These are phyloP conservation scores for Sugiyamaella marilandica DNA, from an alignment of 805 yeast species.

Conservation along the genomic window DNA sequence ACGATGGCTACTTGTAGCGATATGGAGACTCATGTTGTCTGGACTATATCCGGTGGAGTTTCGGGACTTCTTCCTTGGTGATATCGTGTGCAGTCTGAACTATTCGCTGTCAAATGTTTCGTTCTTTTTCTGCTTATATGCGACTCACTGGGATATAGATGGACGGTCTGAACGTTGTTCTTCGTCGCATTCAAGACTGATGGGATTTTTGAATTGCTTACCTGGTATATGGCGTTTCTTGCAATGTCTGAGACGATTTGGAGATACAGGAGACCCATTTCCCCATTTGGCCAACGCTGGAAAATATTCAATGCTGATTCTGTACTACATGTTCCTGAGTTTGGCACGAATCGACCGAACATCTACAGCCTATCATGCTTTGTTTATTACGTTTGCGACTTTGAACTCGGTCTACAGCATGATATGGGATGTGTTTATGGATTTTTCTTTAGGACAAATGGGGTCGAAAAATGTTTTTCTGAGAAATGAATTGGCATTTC, in stretches of 20 bases:
- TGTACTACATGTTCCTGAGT: constrained; percentile 70
- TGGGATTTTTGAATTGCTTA: constrained; percentile 80
- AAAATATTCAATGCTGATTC: constrained; percentile 64
- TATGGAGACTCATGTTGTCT: constrained; percentile 68
- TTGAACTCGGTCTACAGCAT: constrained; percentile 66
- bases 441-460: constrained; percentile 83
- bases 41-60: constrained; percentile 95
- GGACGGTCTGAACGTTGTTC: constrained; percentile 62
- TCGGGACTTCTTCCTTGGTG: constrained; percentile 90
- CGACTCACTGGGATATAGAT: constrained; percentile 57
- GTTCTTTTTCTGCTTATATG: constrained; percentile 78
- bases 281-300: constrained; percentile 89
- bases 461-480: constrained; percentile 52
- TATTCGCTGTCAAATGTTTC: constrained; percentile 83
- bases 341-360: constrained; percentile 63
- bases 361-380: constrained; percentile 40
- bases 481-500: constrained; percentile 67
- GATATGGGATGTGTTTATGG: constrained; percentile 91
- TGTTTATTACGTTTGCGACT: constrained; percentile 68
- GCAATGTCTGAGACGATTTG: constrained; percentile 87
- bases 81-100: constrained; percentile 80
- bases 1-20: constrained; percentile 67
- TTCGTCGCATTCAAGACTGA: constrained; percentile 53
- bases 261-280: constrained; percentile 92
- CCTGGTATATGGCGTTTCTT: constrained; percentile 89